Base-by-base conservation (phyloP, 148 eudicot genomes). In the Rhododendron kiyosumense region DNA sequence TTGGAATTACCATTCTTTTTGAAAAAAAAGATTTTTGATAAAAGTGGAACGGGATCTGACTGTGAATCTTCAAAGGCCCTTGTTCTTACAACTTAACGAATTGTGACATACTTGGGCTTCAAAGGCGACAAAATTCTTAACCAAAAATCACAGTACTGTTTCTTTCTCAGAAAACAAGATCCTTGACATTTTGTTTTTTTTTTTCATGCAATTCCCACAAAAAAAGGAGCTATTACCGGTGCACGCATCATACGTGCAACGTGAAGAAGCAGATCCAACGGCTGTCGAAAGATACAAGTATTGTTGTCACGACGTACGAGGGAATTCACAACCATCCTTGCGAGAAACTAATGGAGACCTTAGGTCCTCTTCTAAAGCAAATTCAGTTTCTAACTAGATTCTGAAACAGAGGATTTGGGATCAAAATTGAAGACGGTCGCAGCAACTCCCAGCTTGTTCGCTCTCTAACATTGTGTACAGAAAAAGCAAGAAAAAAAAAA, bases 261-360 rank as follows among this genome's bases (percentile, higher is more conserved):
- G 99, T 96, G 87, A 96, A 96, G 94, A 96, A 96, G 84, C 99
- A 96, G 83, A 96, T 96, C 86, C 99, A 96, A 88, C 85, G 99
- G 84, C 99, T 93, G 67, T 93, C 97, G 11, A 94, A 93, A 57
- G 99, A 96, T 84, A 93, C 89, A 74, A 87, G 93, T 86, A 87
- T 93, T 13, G 99, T 96, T 8, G 97, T 96, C 82, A 95, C 99
- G 30, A 95, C 98, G 10, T 96, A 96, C 12, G 99, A 96, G 83
- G 99, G 99, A 81, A 92, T 94, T 81, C 99, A 96, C 88, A 96
- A 96, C 83, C 99, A 96, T 91, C 99, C 99, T 17, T 91, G 97
- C 54, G 98, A 96, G 89, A 95, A 96, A 82, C 93, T 95, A 41
- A 96, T 96, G 98, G 99, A 96, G 87, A 93, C 99, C 26, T 85